Conservation (phyloP, 2,329 filamentous ascomycete genomes). For the Aureobasidium melanogenum region DNA sequence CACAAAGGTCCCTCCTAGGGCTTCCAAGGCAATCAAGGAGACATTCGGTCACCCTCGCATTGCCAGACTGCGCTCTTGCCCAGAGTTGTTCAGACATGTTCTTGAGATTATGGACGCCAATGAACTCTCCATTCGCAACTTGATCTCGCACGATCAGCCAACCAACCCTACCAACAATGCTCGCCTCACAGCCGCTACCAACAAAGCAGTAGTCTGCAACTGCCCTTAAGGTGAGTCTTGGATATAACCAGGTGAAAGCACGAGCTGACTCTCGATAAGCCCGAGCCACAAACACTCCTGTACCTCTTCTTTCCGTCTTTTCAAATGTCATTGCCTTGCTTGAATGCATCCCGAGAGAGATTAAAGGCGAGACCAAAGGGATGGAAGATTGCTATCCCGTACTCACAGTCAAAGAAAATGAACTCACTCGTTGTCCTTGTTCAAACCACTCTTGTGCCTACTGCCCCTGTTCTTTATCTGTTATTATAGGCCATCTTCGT, state of each 20-base stretch:
- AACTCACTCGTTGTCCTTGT: not conserved
- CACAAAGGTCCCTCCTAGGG: no score
- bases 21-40: not conserved
- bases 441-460: not conserved
- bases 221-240: not conserved
- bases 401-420: not conserved
- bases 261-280: not conserved
- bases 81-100: not conserved
- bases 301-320: not conserved
- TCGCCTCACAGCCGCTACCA: not conserved
- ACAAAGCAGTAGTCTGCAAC: no score
- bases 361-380: not conserved
- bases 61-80: not conserved
- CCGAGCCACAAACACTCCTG: not conserved
- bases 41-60: not conserved
- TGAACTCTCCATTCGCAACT: not conserved
- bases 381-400: not conserved
- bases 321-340: not conserved
- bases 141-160: not conserved
- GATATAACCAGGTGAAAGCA: not conserved
- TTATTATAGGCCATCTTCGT: not conserved
- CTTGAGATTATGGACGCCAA: not conserved
- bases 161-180: not conserved
- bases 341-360: not conserved
- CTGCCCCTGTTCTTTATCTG: not conserved